A percentile compares a stretch with the other conserved stretches of the same genome.
These are phyloP conservation scores for Aspergillus hiratsukae DNA, from an alignment of 2,329 filamentous ascomycete genomes.

Conservation along the genomic window DNA sequence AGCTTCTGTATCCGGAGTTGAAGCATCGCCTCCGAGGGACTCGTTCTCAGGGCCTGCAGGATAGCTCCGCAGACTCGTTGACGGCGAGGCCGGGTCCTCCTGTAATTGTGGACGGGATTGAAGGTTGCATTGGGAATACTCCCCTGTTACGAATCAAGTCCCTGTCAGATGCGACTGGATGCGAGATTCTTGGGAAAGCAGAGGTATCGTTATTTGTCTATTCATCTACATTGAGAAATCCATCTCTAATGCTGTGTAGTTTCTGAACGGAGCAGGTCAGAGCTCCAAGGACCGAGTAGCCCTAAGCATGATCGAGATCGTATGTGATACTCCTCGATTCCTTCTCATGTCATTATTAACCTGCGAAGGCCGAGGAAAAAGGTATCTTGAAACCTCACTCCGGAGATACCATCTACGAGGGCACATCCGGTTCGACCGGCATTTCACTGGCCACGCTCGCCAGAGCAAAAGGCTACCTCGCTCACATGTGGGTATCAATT, in stretches of 20 bases:
- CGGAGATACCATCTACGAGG: conserved; percentile 95
- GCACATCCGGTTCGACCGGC: conserved; percentile 91
- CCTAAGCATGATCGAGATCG: conserved; percentile 73
- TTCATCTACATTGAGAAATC: not conserved
- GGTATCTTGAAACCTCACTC: conserved; percentile 72
- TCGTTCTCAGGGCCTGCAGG: conserved; percentile 14
- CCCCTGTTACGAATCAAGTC: conserved; percentile 82
- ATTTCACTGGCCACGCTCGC: conserved; percentile 90
- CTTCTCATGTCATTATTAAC: conserved; percentile 6
- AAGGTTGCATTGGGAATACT: conserved; percentile 89
- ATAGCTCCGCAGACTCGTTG: conserved; percentile 11
- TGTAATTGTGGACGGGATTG: conserved; percentile 70
- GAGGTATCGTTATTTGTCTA: conserved; percentile 50
- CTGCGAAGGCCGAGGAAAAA: conserved; percentile 63
- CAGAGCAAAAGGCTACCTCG: conserved; percentile 80
- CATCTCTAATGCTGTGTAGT: conserved; percentile 41
- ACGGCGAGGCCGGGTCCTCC: conserved; percentile 31
- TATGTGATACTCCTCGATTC: conserved; percentile 21
- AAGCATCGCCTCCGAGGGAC: conserved; percentile 56
- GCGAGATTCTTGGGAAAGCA: conserved; percentile 86
- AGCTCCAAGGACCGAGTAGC: conserved; percentile 95
- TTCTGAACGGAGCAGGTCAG: conserved; percentile 89
- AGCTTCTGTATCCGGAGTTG: conserved; percentile 70
- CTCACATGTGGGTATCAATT: conserved; percentile 65
- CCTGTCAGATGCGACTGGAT: conserved; percentile 79